Conservation (phyloP, 176 grass and related monocot species). For the Alloteropsis semialata region DNA sequence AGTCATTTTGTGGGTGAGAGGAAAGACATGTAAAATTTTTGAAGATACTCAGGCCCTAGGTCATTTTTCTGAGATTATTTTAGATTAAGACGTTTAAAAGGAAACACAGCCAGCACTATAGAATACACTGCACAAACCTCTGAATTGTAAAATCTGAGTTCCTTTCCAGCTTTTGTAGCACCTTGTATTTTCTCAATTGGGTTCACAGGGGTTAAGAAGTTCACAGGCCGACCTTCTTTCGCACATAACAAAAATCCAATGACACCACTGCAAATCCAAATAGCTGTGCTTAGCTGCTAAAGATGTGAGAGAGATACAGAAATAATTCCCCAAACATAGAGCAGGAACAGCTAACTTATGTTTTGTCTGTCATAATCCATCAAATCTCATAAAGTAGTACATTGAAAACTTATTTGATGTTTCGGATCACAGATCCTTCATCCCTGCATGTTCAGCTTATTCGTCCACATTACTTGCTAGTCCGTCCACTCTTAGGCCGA, state of each 20-base stretch:
- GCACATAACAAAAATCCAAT: constrained; percentile 97
- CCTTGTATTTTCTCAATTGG: constrained; percentile 76
- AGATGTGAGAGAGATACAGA: neutral
- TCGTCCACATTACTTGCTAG: neutral
- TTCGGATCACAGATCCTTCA: neutral
- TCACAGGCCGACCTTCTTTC: constrained; percentile 55
- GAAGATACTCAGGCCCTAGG: neutral
- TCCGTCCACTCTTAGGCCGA: neutral
- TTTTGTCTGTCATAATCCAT: neutral
- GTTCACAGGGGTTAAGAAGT: constrained; percentile 74
- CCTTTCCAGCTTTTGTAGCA: constrained; percentile 45
- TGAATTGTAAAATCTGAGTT: constrained; percentile 89
- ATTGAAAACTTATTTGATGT: neutral
- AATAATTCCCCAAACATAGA: neutral
- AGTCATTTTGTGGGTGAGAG: neutral
- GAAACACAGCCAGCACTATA: neutral
- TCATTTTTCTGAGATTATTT: neutral
- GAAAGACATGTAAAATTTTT: neutral
- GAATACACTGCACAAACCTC: constrained; percentile 35
- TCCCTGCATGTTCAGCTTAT: neutral
- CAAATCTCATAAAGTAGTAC: neutral
- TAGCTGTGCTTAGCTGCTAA: neutral
- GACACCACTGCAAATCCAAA: constrained; percentile 56
- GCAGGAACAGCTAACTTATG: neutral
- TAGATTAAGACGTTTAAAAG: neutral